phyloP scores from a whole-genome alignment of 2,329 filamentous ascomycete genomes.

The Fusarium sp. region DNA sequence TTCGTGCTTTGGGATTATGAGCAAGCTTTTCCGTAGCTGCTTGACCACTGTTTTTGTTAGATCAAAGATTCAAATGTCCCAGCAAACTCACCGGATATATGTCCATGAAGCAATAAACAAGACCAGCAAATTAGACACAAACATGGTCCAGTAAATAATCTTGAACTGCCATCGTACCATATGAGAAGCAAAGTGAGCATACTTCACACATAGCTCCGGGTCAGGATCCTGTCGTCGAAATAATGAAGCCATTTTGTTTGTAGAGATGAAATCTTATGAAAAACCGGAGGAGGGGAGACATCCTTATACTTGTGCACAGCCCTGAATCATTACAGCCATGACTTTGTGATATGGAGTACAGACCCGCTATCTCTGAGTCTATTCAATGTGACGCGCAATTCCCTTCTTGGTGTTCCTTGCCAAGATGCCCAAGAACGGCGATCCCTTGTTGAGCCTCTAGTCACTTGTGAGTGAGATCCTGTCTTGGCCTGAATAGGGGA shows the following conservation, averaged over 20 bases:
- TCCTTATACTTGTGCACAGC: constrained; percentile 34
- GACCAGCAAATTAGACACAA: constrained; percentile 57
- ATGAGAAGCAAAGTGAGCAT: constrained; percentile 59
- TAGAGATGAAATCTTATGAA: not conserved
- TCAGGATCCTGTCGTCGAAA: constrained; percentile 29
- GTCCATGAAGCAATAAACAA: constrained; percentile 59
- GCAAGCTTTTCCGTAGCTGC: constrained; percentile 53
- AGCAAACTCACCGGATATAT: constrained; percentile 52
- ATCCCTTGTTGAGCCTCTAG: constrained; percentile 37
- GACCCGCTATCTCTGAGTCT: constrained; percentile 30
- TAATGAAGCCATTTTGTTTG: constrained; percentile 37
- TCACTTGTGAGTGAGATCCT: constrained; percentile 1
- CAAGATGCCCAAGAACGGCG: constrained; percentile 38
- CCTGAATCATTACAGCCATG: constrained; percentile 9
- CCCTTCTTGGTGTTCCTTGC: constrained; percentile 35
- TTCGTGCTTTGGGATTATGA: constrained; percentile 48
- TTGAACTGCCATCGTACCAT: constrained; percentile 58
- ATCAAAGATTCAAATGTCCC: not conserved
- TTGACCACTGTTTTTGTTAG: constrained; percentile 47
- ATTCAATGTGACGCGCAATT: constrained; percentile 42
- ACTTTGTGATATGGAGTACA: constrained; percentile 30
- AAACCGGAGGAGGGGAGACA: not conserved
- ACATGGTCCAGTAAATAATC: constrained; percentile 60
- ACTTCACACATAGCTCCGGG: constrained; percentile 51
- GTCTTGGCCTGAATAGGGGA: constrained; percentile 14